A percentile compares a stretch with the other conserved stretches of the same genome.
These are phyloP conservation scores for Hygrophoropsis aurantiaca DNA, from an alignment of 768 basidiomycete genomes.

Conservation along the genomic window DNA sequence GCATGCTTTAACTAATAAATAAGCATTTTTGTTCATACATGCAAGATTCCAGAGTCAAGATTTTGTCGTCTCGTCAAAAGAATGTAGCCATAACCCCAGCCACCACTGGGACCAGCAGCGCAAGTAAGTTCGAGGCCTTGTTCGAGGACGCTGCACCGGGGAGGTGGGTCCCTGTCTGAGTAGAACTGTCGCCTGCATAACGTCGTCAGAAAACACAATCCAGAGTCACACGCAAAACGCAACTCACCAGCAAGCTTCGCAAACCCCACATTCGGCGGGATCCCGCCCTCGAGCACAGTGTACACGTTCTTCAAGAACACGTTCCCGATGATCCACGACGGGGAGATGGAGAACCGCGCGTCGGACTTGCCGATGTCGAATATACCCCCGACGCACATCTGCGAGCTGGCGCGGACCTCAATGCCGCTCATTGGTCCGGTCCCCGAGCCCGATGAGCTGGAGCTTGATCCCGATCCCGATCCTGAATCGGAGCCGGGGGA, in stretches of 20 bases:
- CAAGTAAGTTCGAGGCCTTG: constrained; percentile 10
- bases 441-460: no score
- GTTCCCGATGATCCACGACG: constrained; percentile 62
- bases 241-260: constrained; percentile 21
- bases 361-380: constrained; percentile 57
- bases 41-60: no score
- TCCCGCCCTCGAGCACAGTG: constrained; percentile 6
- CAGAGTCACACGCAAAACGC: no score
- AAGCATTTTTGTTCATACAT: no score
- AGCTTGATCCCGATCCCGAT: no score
- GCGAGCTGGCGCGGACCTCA: constrained; percentile 11
- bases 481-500: no score
- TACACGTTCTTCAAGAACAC: constrained; percentile 43
- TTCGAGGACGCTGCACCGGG: not conserved
- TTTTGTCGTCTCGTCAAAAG: no score
- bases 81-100: constrained; percentile 9
- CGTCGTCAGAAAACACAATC: no score
- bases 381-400: constrained; percentile 73
- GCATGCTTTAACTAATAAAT: no score
- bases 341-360: constrained; percentile 38
- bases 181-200: not conserved
- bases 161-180: not conserved
- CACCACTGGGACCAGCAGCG: constrained; percentile 9
- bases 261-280: constrained; percentile 28
- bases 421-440: constrained; percentile 20